These are phyloP conservation scores for Thielaviopsis populi DNA, from an alignment of 2,329 filamentous ascomycete species.

Conservation along the genomic window DNA sequence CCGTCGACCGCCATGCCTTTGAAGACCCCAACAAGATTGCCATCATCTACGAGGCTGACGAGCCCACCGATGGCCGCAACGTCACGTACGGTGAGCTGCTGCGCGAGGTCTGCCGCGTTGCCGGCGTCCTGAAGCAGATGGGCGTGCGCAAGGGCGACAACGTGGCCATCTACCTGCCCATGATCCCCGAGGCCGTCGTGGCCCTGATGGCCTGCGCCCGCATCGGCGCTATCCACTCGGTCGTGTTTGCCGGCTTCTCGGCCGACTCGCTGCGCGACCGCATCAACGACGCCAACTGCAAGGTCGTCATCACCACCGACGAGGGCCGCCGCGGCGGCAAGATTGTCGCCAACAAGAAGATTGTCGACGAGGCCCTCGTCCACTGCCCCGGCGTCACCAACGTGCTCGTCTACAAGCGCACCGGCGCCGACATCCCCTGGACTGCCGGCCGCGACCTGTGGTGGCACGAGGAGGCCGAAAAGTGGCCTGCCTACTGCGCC, in stretches of 20 bases:
- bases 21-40: conserved; percentile 85
- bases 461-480: conserved; percentile 98
- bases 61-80: conserved; percentile 69
- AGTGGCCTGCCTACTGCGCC: conserved; percentile 84
- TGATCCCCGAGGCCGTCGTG: conserved; percentile 93
- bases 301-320: conserved; percentile 90
- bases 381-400: conserved; percentile 80
- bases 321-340: conserved; percentile 98
- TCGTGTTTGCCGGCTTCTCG: conserved; percentile 95
- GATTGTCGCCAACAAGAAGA: conserved; percentile 95
- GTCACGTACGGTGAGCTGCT: conserved; percentile 90
- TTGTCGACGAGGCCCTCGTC: conserved; percentile 93
- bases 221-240: conserved; percentile 91
- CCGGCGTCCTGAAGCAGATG: conserved; percentile 84
- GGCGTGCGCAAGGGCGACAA: conserved; percentile 95
- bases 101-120: conserved; percentile 74
- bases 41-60: conserved; percentile 98
- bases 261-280: conserved; percentile 91
- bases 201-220: conserved; percentile 81
- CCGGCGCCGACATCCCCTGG: conserved; percentile 79
- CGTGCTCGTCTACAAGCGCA: conserved; percentile 88
- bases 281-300: conserved; percentile 78
- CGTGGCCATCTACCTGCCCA: conserved; percentile 91
- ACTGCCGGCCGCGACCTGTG: conserved; percentile 78
- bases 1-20: conserved; percentile 90